Evolutionary conservation across 148 eudicot genomes (phyloP), one percentile per base, ranked within the genome.

Genomic region (Silene uniflora): DNA sequence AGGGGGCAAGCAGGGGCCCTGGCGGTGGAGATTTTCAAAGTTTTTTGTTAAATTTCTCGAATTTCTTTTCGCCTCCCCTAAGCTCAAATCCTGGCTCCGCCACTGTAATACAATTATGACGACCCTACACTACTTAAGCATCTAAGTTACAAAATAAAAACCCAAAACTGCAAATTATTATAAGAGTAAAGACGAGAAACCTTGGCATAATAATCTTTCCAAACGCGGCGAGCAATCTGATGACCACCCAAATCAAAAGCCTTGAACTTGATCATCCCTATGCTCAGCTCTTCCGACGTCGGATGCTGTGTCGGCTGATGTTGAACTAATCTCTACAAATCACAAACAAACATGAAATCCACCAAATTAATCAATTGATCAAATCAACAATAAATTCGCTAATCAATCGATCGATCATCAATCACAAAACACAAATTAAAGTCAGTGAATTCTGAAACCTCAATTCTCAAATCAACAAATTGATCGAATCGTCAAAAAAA

Each of bases 221-320:
- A 88, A 71, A 88, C 92, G 21, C 92, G 44, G 47, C 94, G 91
- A 63, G 94, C 91, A 76, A 90, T 90, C 83, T 87, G 89, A 73
- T 87, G 95, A 56, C 95, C 95, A n/a, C 95, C 95, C 80, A 90
- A 90, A 87, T 90, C 92, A 73, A 90, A 90, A 25, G 95, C 95
- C 77, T 90, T 87, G 65, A 90, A 90, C 83, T 88, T 88, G 79
- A 90, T 90, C 74, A 88, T 88, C 21, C 92, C 95, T 44, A 90
- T 90, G 77, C 89, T 86, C 79, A 88, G 73, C 80, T 90, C 94
- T 70, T 90, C 94, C 14, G 91, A 90, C 1, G 94, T 90, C 12
- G 94, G 94, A 75, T 88, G 84, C 70, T 90, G 94, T 4, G 94
- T 90, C 13, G 94, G 94, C 68, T 90, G 92, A 79, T 90, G 95